A percentile compares a stretch with the other conserved stretches of the same genome.
Evolutionary conservation across 192 early-diverging fungal genomes (phyloP).

Genomic region (Coemansia pectinata): DNA sequence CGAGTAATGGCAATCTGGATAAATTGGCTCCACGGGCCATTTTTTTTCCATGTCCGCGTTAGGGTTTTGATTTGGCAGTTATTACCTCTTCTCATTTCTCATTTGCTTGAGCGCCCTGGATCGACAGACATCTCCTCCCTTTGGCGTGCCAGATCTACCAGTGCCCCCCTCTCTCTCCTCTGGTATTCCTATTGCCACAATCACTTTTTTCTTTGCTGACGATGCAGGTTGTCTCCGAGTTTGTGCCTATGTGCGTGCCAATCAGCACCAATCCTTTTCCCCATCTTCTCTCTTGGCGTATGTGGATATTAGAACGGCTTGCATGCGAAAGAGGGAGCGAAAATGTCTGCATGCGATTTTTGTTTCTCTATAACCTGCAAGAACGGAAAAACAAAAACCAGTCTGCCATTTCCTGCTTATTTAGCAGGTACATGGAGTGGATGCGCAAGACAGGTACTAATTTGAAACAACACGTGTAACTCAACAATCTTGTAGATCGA

Average conservation of each 20-base stretch:
- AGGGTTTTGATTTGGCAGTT: not conserved
- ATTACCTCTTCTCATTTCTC: not conserved
- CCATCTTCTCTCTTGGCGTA: not conserved
- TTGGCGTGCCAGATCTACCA: not conserved
- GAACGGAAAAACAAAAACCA: not conserved
- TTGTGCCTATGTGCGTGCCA: not conserved
- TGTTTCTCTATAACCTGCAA: not conserved
- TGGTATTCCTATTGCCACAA: constrained; percentile 1
- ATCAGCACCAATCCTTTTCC: not conserved
- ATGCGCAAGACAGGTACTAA: not conserved
- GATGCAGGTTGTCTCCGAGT: not conserved
- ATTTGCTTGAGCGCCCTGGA: not conserved
- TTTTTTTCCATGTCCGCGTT: not conserved
- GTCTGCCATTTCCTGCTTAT: not conserved
- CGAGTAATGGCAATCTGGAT: not conserved
- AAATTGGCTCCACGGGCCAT: not conserved
- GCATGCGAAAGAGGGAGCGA: not conserved
- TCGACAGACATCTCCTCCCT: not conserved
- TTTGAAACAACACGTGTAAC: not conserved
- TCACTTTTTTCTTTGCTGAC: constrained; percentile 2
- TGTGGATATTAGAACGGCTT: constrained; percentile 1
- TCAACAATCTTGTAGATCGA: constrained; percentile 37
- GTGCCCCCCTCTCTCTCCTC: not conserved
- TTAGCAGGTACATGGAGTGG: not conserved
- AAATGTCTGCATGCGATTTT: not conserved